Base-by-base conservation (phyloP, 2,329 filamentous ascomycete genomes). In the Fusarium redolens region DNA sequence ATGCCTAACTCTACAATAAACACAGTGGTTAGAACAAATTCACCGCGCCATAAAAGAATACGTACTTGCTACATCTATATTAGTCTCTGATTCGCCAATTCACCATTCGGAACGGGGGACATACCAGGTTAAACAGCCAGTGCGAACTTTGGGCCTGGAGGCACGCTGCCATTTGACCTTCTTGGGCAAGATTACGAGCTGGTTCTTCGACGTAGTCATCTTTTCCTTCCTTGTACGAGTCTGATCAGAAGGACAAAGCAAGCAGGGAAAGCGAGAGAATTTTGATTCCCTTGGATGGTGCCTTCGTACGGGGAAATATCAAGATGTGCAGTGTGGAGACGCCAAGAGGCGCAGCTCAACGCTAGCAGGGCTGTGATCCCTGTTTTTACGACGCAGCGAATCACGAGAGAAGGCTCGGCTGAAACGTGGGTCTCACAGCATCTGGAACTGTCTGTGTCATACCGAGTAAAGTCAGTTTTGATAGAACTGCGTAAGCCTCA, bases 91-190 rank as follows among this genome's bases (percentile, higher is more conserved):
- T n/a, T 44, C 40, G 22, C 30, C 37, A 30, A 33, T 30, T 5
- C 43, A 52, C 7, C 4, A 13, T 13, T 22, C 7, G 3, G 17
- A 22, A n/a, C 35, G 8, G 30, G 37, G 31, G 33, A 64, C 72
- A 20, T 65, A 75, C 73, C 73, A 75, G 37, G 73, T 73, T 38
- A 76, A 52, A 37, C 74, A 76, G 22, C 74, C 74, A 12, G 73
- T 74, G 25, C 74, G 69, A 22, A 68, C 64, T 59, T 76, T 76
- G 11, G 69, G 64, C 40, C 60, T 50, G 1, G 61, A 75, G 13
- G 71, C 71, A 18, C 72, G 56, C 35, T 56, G 65, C 43, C 63
- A 70, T 58, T 72, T 74, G 22, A 55, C 57, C 33, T 69, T 67
- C 40, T 59, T 68, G 4, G 64, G 69, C 4, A 63, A 5, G 38